Conservation (phyloP, 345 rosid genomes). For the Gynandropsis gynandra region DNA sequence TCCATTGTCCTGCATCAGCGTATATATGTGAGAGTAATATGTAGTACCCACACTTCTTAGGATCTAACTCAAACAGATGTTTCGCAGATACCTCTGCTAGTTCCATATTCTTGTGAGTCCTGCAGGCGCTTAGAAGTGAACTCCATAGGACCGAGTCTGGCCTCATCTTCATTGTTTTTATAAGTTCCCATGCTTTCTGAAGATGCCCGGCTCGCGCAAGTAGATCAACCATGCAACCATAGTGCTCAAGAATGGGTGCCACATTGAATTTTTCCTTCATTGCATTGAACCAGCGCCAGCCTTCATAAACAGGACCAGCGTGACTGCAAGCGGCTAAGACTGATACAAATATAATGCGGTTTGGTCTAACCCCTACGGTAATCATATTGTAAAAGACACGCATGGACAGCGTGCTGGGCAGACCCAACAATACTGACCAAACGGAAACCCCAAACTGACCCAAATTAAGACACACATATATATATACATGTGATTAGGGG, state of each 20-base stretch:
- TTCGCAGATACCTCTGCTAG: conserved; percentile 65
- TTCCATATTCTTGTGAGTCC: conserved; percentile 75
- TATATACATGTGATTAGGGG: no score
- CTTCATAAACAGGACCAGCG: conserved; percentile 66
- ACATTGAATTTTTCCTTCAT: conserved; percentile 51
- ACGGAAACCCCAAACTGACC: no score
- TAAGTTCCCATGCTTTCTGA: conserved; percentile 53
- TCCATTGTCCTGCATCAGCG: no score
- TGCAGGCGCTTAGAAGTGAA: conserved; percentile 85
- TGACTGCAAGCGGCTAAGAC: conserved; percentile 81
- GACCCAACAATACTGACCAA: no score
- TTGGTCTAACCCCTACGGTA: conserved; percentile 51
- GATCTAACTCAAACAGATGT: conserved; percentile 56
- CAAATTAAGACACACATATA: no score
- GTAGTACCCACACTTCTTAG: conserved; percentile 66
- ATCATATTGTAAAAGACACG: conserved; percentile 64
- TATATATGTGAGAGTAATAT: no score
- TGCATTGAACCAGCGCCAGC: conserved; percentile 66
- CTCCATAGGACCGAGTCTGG: conserved; percentile 79
- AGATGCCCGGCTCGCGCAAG: conserved; percentile 74
- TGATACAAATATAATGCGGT: conserved; percentile 71
- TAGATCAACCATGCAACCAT: conserved; percentile 87
- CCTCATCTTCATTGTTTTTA: conserved; percentile 58
- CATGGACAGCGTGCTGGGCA: conserved; percentile 72
- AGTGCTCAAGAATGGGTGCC: conserved; percentile 77